phyloP scores from a whole-genome alignment of 768 basidiomycete genomes.

The Imleria badia region DNA sequence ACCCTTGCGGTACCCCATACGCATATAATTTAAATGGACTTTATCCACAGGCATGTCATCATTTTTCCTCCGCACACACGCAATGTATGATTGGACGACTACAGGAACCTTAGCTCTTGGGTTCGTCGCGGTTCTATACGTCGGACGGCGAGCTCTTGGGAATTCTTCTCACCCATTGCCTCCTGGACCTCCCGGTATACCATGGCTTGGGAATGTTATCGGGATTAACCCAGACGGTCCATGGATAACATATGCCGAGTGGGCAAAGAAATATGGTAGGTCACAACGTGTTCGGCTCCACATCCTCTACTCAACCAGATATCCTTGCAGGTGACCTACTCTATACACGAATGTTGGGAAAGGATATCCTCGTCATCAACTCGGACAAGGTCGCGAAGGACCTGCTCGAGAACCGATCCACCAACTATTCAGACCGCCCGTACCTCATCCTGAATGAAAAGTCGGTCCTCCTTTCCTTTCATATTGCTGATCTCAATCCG shows the following conservation, averaged over 20 bases:
- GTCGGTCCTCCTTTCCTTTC: neutral
- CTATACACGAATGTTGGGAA: neutral
- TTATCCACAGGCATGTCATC: too few species aligned
- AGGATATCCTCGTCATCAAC: conserved; percentile 8
- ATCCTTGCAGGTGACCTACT: conserved; percentile 4
- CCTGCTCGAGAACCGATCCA: neutral
- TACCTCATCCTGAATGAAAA: neutral
- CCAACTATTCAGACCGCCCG: neutral
- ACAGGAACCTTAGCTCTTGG: neutral
- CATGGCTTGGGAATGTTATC: neutral
- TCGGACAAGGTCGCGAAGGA: neutral
- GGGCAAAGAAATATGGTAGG: conserved; percentile 8
- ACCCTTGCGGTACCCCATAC: too few species aligned
- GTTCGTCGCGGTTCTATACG: neutral
- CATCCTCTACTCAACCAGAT: neutral
- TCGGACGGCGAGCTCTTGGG: neutral
- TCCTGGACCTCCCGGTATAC: neutral
- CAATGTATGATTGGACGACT: neutral
- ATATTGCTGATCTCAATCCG: neutral
- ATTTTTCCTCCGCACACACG: too few species aligned
- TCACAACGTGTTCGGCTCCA: neutral
- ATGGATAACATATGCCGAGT: neutral
- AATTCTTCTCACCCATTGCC: neutral
- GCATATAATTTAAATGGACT: too few species aligned
- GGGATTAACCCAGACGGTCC: neutral